Conservation (phyloP, 129 eudicot species). For the Pseudognaphalium luteoalbum region DNA sequence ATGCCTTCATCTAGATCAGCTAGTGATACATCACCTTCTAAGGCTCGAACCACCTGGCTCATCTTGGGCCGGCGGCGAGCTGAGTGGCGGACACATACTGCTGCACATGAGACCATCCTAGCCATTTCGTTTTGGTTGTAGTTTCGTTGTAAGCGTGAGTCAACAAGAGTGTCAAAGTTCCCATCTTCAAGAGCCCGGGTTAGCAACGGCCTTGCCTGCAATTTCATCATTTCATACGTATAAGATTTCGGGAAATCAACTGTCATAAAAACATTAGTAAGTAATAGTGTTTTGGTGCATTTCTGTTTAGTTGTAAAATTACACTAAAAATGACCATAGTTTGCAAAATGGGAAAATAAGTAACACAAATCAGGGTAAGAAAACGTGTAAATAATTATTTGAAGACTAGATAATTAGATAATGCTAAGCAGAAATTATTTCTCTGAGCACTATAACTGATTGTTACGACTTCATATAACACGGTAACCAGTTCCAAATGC, state of each 20-base stretch:
- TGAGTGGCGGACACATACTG: constrained; percentile 95
- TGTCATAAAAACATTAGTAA: neutral
- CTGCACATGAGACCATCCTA: constrained; percentile 88
- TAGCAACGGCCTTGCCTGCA: constrained; percentile 90
- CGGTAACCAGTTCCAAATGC: neutral
- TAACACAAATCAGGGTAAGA: too few species aligned
- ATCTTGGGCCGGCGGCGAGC: constrained; percentile 83
- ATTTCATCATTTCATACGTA: neutral
- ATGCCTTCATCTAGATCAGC: constrained; percentile 85
- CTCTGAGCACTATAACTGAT: neutral
- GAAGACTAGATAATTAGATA: too few species aligned
- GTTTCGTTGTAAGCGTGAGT: constrained; percentile 48
- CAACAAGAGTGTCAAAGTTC: constrained; percentile 66
- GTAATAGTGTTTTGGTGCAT: neutral
- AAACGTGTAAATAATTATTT: too few species aligned
- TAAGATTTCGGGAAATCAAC: neutral
- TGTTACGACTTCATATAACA: neutral
- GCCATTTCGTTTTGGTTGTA: constrained; percentile 70
- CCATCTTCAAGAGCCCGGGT: constrained; percentile 82
- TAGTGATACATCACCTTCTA: constrained; percentile 83
- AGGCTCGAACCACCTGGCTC: constrained; percentile 98
- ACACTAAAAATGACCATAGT: too few species aligned
- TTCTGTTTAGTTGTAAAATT: too few species aligned
- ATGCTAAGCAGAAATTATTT: too few species aligned
- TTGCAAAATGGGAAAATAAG: too few species aligned